Conservation (phyloP, 2,329 filamentous ascomycete genomes). For the Emergomyces pasteurianus region DNA sequence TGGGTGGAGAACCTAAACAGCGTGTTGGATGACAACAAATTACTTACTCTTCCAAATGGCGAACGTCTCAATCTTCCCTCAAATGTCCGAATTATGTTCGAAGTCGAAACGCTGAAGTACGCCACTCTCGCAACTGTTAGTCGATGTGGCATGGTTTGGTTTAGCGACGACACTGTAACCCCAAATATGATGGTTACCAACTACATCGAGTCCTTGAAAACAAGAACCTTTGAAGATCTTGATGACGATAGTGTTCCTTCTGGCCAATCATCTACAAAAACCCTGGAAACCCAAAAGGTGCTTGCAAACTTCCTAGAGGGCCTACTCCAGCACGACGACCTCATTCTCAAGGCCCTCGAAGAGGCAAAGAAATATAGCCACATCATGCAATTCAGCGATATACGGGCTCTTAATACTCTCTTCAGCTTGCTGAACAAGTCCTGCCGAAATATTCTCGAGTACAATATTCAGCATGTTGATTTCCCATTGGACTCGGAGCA, state of each 20-base stretch:
- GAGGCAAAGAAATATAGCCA: constrained; percentile 71
- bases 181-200: constrained; percentile 85
- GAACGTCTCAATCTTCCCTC: constrained; percentile 88
- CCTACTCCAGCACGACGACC: constrained; percentile 65
- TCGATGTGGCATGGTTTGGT: constrained; percentile 99
- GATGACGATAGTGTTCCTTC: constrained; percentile 79
- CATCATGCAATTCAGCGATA: constrained; percentile 96
- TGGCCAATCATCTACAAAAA: constrained; percentile 64
- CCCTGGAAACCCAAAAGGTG: constrained; percentile 63
- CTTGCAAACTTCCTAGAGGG: constrained; percentile 68
- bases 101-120: constrained; percentile 95
- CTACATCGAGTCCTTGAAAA: constrained; percentile 74
- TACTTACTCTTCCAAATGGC: constrained; percentile 92
- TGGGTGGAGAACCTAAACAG: constrained; percentile 99
- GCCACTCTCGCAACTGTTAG: constrained; percentile 97
- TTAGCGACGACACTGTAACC: constrained; percentile 94
- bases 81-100: constrained; percentile 99
- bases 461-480: constrained; percentile 87
- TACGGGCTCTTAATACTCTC: constrained; percentile 79
- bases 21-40: constrained; percentile 97
- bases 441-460: constrained; percentile 84
- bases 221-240: constrained; percentile 80
- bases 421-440: constrained; percentile 95
- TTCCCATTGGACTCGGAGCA: constrained; percentile 87
- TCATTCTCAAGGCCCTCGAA: constrained; percentile 65